Base-by-base conservation (phyloP, 2,329 filamentous ascomycete species). In the Cladosporium sp. region DNA sequence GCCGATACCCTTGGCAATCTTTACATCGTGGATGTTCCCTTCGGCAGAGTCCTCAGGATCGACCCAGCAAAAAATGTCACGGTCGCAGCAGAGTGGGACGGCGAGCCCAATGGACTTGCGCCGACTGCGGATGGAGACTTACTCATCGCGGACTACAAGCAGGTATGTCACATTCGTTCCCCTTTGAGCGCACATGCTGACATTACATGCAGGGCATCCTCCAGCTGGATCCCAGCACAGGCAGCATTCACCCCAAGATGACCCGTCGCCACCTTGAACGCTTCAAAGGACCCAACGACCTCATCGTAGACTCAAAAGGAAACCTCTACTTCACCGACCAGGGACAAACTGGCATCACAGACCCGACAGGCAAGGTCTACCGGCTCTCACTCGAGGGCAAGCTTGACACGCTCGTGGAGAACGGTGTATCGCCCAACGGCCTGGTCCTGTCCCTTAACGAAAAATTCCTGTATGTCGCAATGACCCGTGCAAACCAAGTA, bases 271-370 rank as follows among this genome's bases (percentile, higher is more conserved):
- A 82, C 49, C 72, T 82, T 0, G 79, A 81, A 54, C 72, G 79
- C 4, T 81, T 82, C 70, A 81, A 81, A 62, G 79, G 79, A 0
- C 76, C 76, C 0, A 82, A 82, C 57, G 79, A 82, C 61, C 68
- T 82, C 1, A 75, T 80, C 18, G 58, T 80, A 4, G 77, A 78
- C 30, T 79, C 76, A 0, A 73, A 74, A 16, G 70, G 72, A 3
- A 76, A 78, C 30, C 66, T 82, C 3, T 82, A 80, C 69, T 82
- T 82, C 39, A 81, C 80, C 1, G 79, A 82, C 49, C 80, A 82
- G 69, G 79, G 80, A 0, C 79, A 81, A 57, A 81, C 79, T 0
- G 79, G 79, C 4, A 75, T 81, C 70, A 79, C 77, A 0, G 80
- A 82, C 28, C 79, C 69, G 7, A 79, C 78, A 0, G 79, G 79